Evolutionary conservation across 2,329 filamentous ascomycete genomes (phyloP).

Genomic region (Claviceps sp.): DNA sequence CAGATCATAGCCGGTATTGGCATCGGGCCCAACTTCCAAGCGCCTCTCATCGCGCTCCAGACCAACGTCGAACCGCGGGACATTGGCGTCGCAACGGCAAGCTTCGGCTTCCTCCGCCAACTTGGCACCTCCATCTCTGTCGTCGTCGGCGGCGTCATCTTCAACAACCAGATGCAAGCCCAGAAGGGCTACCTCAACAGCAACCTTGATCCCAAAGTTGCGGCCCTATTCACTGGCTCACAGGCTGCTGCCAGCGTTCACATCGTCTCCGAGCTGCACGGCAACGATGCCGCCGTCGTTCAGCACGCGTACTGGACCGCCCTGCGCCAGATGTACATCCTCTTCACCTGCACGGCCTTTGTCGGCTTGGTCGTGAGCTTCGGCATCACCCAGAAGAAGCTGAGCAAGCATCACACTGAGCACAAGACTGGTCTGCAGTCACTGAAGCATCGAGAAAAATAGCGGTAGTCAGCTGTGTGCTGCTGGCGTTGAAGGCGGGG

Average conservation of each 20-base stretch:
- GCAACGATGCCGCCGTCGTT: slow-evolving; percentile 28
- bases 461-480: neutral
- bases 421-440: slow-evolving; percentile 43
- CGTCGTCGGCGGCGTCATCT: slow-evolving; percentile 64
- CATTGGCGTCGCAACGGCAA: slow-evolving; percentile 55
- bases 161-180: slow-evolving; percentile 59
- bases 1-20: slow-evolving; percentile 52
- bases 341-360: slow-evolving; percentile 37
- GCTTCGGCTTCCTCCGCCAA: slow-evolving; percentile 55
- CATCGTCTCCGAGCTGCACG: slow-evolving; percentile 37
- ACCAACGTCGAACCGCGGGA: slow-evolving; percentile 47
- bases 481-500: neutral
- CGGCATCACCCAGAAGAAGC: slow-evolving; percentile 32
- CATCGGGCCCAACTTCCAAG: slow-evolving; percentile 56
- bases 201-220: slow-evolving; percentile 36
- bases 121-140: slow-evolving; percentile 55
- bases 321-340: slow-evolving; percentile 43
- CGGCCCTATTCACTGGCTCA: slow-evolving; percentile 40
- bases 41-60: slow-evolving; percentile 55
- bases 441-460: slow-evolving; percentile 19
- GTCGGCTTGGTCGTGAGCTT: slow-evolving; percentile 33
- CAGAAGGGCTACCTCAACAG: slow-evolving; percentile 34
- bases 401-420: slow-evolving; percentile 43
- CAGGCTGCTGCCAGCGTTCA: slow-evolving; percentile 48
- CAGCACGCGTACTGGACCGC: slow-evolving; percentile 34